phyloP scores from a whole-genome alignment of 805 yeast species.

The Cyberlindnera nakhonratchasimensis region DNA sequence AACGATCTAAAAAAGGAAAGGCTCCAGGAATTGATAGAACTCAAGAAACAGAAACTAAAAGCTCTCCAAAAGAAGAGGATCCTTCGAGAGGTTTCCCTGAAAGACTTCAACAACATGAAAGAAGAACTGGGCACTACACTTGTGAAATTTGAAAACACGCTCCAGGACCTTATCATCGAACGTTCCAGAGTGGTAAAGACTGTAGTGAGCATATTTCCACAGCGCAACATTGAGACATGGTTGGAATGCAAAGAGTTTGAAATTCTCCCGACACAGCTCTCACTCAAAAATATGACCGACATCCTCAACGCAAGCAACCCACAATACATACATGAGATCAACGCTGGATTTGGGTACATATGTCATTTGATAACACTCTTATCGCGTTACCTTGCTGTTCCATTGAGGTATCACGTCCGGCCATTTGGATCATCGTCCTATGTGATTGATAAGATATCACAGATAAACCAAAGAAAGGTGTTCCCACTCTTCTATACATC shows the following conservation, averaged over 20 bases:
- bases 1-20: conserved; percentile 2
- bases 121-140: conserved; percentile 17
- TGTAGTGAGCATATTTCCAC: conserved; percentile 32
- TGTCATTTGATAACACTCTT: conserved; percentile 31
- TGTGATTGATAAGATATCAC: conserved; percentile 36
- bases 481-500: conserved; percentile 40
- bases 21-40: conserved; percentile 12
- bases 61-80: conserved; percentile 4
- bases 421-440: conserved; percentile 40
- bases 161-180: conserved; percentile 18
- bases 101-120: conserved; percentile 3
- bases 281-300: conserved; percentile 13
- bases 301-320: conserved; percentile 17
- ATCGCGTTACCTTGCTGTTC: conserved; percentile 33
- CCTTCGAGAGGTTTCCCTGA: neutral
- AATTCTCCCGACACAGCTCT: conserved; percentile 23
- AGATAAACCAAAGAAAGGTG: conserved; percentile 29
- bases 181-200: conserved; percentile 24
- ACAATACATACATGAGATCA: conserved; percentile 25
- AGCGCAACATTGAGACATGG: conserved; percentile 22
- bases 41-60: conserved; percentile 12
- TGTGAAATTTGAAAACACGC: conserved; percentile 14
- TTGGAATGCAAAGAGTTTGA: conserved; percentile 25
- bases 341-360: conserved; percentile 35
- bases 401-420: conserved; percentile 37